Base-by-base conservation (phyloP, 768 basidiomycete genomes). In the Boletellus sp. region DNA sequence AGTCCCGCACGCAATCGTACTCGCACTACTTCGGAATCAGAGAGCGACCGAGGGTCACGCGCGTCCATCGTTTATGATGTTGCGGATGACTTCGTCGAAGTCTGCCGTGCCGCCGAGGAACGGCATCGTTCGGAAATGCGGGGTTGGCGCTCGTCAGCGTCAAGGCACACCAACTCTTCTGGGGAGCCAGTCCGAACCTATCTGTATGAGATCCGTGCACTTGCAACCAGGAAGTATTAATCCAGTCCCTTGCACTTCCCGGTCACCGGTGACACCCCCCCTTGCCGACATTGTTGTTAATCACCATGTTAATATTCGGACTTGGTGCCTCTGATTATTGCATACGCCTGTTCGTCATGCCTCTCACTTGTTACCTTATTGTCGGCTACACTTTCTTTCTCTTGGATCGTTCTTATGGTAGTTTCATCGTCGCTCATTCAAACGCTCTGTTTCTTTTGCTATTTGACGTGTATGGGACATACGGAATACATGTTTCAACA, bases 171-270 rank as follows among this genome's bases (percentile, higher is more conserved):
- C 7, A 31, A 48, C 43, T 31, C 63, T 17, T 63, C 53, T 50
- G 59, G 58, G 22, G 74, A 78, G 47, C 72, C 78, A 31, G 83
- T 85, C 61, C 80, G 84, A 50, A 78, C 79, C 34, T 77, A 80
- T 59, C 74, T 93, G 32, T 87, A 80, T 67, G 90, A 92, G 68
- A 91, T 93, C 53, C 82, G 90, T 55, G 86, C 85, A 22, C 78
- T 93, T 49, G 90, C 90, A 15, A 90, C 87, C n/a, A 81, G 88
- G 66, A 84, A 83, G 66, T 90, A 91, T 69, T 87, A 63, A 80
- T 57, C 12, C 51, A 5, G 42, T 40, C 22, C 40, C 52, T 22
- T 33, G n/a, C 35, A 19, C 40, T 35, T 26, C 24, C 35, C 33
- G 41, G 37, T 19, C 37, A 36, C 33, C 39, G 37, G 35, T 41